Conservation (phyloP, 2,329 filamentous ascomycete species). For the Ophiocordyceps sinensis region DNA sequence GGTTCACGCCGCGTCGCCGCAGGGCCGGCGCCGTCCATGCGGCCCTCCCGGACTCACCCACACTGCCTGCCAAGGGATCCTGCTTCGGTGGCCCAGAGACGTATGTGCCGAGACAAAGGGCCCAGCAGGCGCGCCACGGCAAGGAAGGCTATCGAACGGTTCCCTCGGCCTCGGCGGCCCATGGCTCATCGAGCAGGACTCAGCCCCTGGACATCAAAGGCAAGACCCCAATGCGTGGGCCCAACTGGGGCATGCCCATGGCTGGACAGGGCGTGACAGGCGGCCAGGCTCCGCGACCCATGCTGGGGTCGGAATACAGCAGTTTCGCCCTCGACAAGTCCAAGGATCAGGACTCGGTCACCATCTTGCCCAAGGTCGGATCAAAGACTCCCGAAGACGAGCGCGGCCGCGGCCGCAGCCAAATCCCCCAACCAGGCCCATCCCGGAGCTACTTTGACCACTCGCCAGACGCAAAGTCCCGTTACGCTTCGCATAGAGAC, state of each 20-base stretch:
- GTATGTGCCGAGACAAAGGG: too few relatives aligned
- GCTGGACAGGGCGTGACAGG: not conserved
- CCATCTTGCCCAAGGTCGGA: conserved; percentile 7
- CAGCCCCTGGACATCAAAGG: too few relatives aligned
- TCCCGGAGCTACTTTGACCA: conserved; percentile 1
- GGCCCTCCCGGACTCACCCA: conserved; percentile 2
- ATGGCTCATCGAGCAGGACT: not conserved
- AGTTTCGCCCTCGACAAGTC: conserved; percentile 9
- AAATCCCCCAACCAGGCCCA: not conserved
- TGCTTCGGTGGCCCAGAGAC: too few relatives aligned
- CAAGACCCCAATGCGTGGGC: not conserved
- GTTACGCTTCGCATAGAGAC: not conserved
- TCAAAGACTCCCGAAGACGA: not conserved
- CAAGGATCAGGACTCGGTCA: conserved; percentile 8
- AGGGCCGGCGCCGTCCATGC: not conserved
- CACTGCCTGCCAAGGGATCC: not conserved
- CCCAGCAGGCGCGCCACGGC: too few relatives aligned
- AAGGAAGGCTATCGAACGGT: not conserved
- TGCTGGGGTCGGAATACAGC: conserved; percentile 3
- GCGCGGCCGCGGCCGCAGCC: not conserved
- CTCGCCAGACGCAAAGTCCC: not conserved
- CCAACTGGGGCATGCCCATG: not conserved
- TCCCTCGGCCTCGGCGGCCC: not conserved
- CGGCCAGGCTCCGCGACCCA: not conserved
- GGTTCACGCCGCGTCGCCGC: not conserved